These are phyloP conservation scores for Gremmenia infestans DNA, from an alignment of 2,329 filamentous ascomycete species.

Conservation along the genomic window DNA sequence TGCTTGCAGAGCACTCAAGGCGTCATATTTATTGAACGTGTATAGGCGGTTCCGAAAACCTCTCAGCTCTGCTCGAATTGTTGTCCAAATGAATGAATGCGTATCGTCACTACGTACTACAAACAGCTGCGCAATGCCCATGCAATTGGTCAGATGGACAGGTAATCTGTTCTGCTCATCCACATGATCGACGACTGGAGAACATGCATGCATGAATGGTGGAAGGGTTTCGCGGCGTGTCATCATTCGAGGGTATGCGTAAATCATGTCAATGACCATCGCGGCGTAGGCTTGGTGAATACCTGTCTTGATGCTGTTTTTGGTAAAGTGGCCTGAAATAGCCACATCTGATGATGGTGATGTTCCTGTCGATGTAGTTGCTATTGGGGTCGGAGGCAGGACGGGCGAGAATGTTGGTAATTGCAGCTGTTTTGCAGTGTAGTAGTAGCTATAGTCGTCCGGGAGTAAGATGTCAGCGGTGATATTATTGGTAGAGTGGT, in stretches of 20 bases:
- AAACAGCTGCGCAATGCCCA: slow-evolving; percentile 26
- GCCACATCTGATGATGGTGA: neutral
- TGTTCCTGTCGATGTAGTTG: neutral
- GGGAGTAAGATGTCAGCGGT: neutral
- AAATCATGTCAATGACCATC: slow-evolving; percentile 9
- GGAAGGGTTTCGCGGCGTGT: slow-evolving; percentile 25
- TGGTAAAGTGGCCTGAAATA: neutral
- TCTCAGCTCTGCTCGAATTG: slow-evolving; percentile 10
- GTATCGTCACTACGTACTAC: slow-evolving; percentile 18
- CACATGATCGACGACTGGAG: neutral
- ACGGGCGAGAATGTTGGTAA: neutral
- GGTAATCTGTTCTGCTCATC: slow-evolving; percentile 6
- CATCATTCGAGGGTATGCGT: slow-evolving; percentile 25
- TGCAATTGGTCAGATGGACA: slow-evolving; percentile 19
- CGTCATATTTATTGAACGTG: slow-evolving; percentile 6
- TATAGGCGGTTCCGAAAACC: neutral
- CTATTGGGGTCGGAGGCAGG: neutral
- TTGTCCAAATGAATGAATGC: slow-evolving; percentile 17
- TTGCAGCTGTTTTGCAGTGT: neutral
- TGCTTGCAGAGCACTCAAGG: slow-evolving; percentile 15
- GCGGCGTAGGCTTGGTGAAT: slow-evolving; percentile 2
- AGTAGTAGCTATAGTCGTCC: neutral
- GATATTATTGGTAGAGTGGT: neutral
- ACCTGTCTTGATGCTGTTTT: neutral
- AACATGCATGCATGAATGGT: slow-evolving; percentile 22